Base-by-base conservation (phyloP, 2,329 filamentous ascomycete genomes). In the Fusarium papillatum region DNA sequence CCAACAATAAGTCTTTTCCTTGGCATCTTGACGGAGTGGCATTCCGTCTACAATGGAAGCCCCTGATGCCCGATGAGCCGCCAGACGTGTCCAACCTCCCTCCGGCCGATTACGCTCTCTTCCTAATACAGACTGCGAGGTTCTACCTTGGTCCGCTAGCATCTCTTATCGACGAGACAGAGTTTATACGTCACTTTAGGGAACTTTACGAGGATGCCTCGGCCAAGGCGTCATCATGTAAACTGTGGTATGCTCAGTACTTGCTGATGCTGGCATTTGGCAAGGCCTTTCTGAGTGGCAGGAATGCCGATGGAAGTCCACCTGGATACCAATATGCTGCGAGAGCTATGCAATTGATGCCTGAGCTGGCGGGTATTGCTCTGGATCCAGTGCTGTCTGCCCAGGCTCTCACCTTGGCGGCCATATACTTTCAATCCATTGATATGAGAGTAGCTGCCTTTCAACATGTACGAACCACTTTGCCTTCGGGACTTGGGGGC, bases 361-460 rank as follows among this genome's bases (percentile, higher is more conserved):
- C 84, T 0, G 84, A 86, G 62, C 29, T 85, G 7, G 76, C 77
- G 0, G 73, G 70, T 1, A 74, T 80, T 16, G 78, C 79, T 24
- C 55, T 76, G 0, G 77, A 80, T 2, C 71, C 77, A 0, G 69
- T 79, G 0, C 66, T 79, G 0, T 77, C 78, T 0, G 74, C 72
- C 0, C 75, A 86, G 17, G 82, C 83, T 0, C 72, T 86, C 0
- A 81, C 82, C 0, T 38, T 86, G 9, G 83, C 80, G 0, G 84
- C 84, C 0, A 74, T 86, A 0, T 86, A 85, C 66, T 80, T 85
- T 5, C 84, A 86, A 38, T 85, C 84, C 1, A 79, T 86, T 2
- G 84, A 86, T 19, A 85, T 85, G 82, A 79, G 84, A 62, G 77
- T 83, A 0, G 82, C 82, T 1, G 84, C 84, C 0, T 85, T 83